Conservation (phyloP, 2,329 filamentous ascomycete species). For the Colletotrichum paranaense region DNA sequence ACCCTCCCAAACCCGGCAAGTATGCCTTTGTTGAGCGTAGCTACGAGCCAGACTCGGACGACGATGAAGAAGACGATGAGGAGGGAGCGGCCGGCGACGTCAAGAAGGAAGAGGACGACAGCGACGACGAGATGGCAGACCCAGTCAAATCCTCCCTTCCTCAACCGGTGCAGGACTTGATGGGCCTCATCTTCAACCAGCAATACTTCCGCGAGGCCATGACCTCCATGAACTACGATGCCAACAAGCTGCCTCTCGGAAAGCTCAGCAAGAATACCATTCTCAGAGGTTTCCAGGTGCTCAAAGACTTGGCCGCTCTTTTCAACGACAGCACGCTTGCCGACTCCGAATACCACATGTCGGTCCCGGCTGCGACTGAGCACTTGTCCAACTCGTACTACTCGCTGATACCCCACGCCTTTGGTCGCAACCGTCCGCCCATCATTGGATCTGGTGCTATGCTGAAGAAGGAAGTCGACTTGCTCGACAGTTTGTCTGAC, state of each 20-base stretch:
- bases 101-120: conserved; percentile 43
- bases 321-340: conserved; percentile 66
- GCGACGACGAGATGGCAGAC: conserved; percentile 39
- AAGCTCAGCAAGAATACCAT: conserved; percentile 87
- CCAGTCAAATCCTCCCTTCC: conserved; percentile 67
- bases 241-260: conserved; percentile 82
- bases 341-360: conserved; percentile 52
- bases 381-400: conserved; percentile 83
- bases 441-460: conserved; percentile 66
- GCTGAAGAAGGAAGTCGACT: conserved; percentile 81
- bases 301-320: conserved; percentile 80
- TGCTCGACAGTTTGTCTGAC: conserved; percentile 83
- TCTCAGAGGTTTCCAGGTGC: conserved; percentile 76
- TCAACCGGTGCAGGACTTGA: conserved; percentile 72
- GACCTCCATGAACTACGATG: conserved; percentile 76
- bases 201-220: conserved; percentile 76
- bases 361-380: conserved; percentile 60
- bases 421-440: conserved; percentile 79
- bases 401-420: conserved; percentile 83
- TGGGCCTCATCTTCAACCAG: conserved; percentile 87
- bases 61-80: conserved; percentile 46
- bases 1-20: conserved; percentile 71
- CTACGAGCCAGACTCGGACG: conserved; percentile 77
- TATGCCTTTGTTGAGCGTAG: conserved; percentile 86
- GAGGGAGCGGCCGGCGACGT: conserved; percentile 36